These are phyloP conservation scores for Parietaria judaica DNA, from an alignment of 306 rosid genomes.

Conservation along the genomic window DNA sequence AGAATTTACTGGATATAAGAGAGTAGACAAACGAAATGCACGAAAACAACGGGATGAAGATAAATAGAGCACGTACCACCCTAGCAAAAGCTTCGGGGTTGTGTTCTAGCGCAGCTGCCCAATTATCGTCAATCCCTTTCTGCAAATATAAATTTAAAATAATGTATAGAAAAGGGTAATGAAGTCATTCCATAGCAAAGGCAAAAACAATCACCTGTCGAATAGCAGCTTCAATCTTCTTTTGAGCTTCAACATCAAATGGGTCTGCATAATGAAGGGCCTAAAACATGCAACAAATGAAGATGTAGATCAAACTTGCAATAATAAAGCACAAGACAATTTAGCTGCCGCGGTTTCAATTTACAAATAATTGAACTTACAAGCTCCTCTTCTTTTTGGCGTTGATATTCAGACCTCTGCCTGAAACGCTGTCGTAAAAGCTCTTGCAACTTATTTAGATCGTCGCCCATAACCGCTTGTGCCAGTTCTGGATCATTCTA, in stretches of 20 bases:
- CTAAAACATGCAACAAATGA: slow-evolving; percentile 29
- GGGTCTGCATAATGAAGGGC: slow-evolving; percentile 95
- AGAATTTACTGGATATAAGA: not conserved
- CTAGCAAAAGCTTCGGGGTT: slow-evolving; percentile 98
- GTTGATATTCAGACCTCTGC: slow-evolving; percentile 47
- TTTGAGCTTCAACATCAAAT: slow-evolving; percentile 95
- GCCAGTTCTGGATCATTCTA: slow-evolving; percentile 93
- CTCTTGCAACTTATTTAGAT: slow-evolving; percentile 70
- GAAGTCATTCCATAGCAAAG: not conserved
- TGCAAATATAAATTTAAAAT: slow-evolving; percentile 23
- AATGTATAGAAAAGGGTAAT: not conserved
- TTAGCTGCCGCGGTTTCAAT: too few species aligned
- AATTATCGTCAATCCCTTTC: slow-evolving; percentile 99
- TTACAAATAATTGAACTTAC: slow-evolving; percentile 30
- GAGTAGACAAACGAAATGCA: not conserved
- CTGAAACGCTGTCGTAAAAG: slow-evolving; percentile 49
- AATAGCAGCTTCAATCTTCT: slow-evolving; percentile 95
- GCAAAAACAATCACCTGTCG: slow-evolving; percentile 55
- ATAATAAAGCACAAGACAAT: not conserved
- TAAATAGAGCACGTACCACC: slow-evolving; percentile 56
- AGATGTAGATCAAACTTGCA: slow-evolving; percentile 6
- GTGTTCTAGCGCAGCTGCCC: slow-evolving; percentile 95
- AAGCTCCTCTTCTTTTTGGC: slow-evolving; percentile 76
- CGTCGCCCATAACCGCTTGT: slow-evolving; percentile 70
- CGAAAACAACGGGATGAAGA: not conserved